Evolutionary conservation across 2,329 filamentous ascomycete genomes (phyloP), one percentile per base, ranked within the genome.

Genomic region (Kalmusia sp.): DNA sequence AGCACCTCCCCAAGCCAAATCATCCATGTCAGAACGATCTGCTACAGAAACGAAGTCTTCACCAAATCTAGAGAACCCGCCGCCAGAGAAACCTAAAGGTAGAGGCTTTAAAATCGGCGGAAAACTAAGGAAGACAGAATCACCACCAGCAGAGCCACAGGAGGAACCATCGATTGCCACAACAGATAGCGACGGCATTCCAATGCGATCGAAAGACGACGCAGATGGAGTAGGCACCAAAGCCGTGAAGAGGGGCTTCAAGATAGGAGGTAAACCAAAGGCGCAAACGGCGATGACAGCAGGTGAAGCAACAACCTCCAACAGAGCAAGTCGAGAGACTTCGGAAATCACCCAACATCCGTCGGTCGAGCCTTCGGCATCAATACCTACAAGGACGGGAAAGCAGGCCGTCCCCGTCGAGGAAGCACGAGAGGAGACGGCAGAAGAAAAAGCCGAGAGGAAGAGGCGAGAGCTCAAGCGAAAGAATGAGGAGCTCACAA

Each of bases 381-480:
- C 62, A 2, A 35, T 52, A 2, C 37, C 37, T 1, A 27, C 28
- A 6, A 31, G 24, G 3, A 8, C 30, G 6, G 49, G 52, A 11
- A 59, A 57, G 19, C 55, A 62, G 27, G 27, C 25, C 7, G 37
- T 52, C 2, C 58, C 61, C 4, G 34, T 49, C 8, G 58, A 63
- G 30, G 56, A 68, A 22, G 37, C 57, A 6, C 50, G 51, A 17
- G 69, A 73, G 49, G 70, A 74, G 41, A 73, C 80, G 2, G 79
- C 79, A 8, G 75, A 82, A 54, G 79, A 86, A 51, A 79, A 77
- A 49, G 84, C 84, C 3, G 75, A 84, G 55, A 75, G 79, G 49
- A 85, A 80, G 59, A 75, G 85, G 11, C 77, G 81, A 44, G 82
- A 84, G 63, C 65, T 88, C 55, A 87, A 85, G 64, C 75, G 80